Conservation (phyloP, 1,284 basidiomycete species). For the Rhodotorula mucilaginosa region DNA sequence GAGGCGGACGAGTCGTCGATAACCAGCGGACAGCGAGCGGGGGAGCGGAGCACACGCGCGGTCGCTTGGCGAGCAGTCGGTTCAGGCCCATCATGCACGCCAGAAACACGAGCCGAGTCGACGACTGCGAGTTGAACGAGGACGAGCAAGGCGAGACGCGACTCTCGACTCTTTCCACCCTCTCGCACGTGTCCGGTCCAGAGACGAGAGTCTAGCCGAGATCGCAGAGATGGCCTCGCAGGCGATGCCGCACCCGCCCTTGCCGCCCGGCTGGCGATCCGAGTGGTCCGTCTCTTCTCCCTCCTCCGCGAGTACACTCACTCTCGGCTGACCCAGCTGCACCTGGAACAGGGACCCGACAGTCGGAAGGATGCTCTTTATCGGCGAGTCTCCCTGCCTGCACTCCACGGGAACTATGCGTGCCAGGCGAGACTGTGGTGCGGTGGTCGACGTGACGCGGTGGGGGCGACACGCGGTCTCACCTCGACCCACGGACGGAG, state of each 20-base stretch:
- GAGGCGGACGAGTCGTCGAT: neutral
- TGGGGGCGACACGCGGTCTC: too few relatives aligned
- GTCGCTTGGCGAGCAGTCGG: neutral
- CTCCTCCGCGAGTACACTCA: slow-evolving; percentile 5
- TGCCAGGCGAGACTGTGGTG: too few relatives aligned
- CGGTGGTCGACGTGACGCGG: too few relatives aligned
- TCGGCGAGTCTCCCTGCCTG: slow-evolving; percentile 13
- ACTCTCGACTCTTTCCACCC: too few relatives aligned
- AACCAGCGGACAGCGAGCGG: neutral
- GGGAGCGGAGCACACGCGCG: slow-evolving; percentile 11
- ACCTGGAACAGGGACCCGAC: slow-evolving; percentile 19
- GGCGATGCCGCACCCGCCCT: slow-evolving; percentile 33
- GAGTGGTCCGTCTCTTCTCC: slow-evolving; percentile 24
- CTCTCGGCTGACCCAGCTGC: neutral
- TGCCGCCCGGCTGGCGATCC: slow-evolving; percentile 37
- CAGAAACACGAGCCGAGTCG: too few relatives aligned
- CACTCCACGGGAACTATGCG: too few relatives aligned
- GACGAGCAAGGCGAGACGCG: too few relatives aligned
- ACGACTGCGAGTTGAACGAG: too few relatives aligned
- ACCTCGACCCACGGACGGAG: too few relatives aligned
- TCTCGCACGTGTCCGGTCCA: too few relatives aligned
- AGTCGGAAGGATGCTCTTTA: slow-evolving; percentile 24
- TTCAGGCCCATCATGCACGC: too few relatives aligned
- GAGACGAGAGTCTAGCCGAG: neutral
- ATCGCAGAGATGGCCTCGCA: slow-evolving; percentile 18